A percentile compares a stretch with the other conserved stretches of the same genome.
Conservation (phyloP, 257 asterid genomes). For the Cruciata laevipes region DNA sequence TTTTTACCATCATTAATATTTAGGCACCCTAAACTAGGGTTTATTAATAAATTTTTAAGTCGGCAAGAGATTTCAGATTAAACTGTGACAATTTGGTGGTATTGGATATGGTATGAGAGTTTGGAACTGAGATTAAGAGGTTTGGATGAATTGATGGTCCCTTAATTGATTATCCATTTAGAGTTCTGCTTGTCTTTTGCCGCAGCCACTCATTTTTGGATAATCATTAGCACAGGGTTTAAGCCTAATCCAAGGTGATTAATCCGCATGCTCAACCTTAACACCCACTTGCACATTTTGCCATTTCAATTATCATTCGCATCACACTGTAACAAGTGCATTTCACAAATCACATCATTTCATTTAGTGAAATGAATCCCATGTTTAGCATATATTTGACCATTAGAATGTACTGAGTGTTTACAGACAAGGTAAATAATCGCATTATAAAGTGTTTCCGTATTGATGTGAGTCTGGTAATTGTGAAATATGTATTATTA, state of each 20-base stretch:
- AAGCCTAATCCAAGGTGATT: constrained; percentile 8
- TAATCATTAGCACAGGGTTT: constrained; percentile 15
- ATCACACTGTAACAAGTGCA: background rate
- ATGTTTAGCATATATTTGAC: background rate
- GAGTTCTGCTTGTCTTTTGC: constrained; percentile 8
- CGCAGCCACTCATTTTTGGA: constrained; percentile 28
- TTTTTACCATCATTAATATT: constrained; percentile 13
- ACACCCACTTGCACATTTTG: constrained; percentile 4
- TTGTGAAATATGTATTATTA: no score
- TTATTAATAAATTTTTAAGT: background rate
- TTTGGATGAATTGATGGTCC: background rate
- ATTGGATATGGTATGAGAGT: constrained; percentile 1
- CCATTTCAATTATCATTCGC: background rate
- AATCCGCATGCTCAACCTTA: background rate
- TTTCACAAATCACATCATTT: no score
- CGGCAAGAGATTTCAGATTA: background rate
- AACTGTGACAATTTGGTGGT: background rate
- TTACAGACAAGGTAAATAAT: no score
- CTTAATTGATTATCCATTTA: constrained; percentile 7
- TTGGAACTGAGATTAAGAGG: background rate
- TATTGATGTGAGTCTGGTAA: no score
- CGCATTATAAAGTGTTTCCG: no score
- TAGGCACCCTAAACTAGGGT: background rate
- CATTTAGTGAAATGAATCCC: background rate
- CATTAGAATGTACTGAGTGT: background rate